Evolutionary conservation across 2,329 filamentous ascomycete genomes (phyloP), one percentile per base, ranked within the genome.

Genomic region (Lachnellula subtilissima): DNA sequence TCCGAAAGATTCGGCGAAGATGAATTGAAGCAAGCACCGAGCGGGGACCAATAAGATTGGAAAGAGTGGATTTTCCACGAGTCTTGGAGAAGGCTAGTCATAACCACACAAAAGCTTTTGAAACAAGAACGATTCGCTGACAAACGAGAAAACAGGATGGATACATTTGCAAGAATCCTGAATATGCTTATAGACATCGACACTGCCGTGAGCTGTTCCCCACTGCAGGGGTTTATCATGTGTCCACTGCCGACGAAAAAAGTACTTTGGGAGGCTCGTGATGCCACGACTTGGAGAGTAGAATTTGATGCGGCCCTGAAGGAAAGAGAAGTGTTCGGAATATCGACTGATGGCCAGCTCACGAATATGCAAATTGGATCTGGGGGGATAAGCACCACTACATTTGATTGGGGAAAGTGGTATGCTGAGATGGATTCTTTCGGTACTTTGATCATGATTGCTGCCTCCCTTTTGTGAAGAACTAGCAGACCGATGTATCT

Each of bases 51-150:
- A 17, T 23, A 45, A 17, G 17, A 37, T 25, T 53, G 50, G 50
- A 37, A 53, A 17, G 50, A 53, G n/a, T 53, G 50, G 50, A 46
- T 46, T 36, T 53, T 53, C 37, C 35, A 35, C 25, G 50, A 53
- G 22, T 47, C 50, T 14, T 23, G 50, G 35, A 45, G 40, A 36
- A 25, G 50, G 50, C 46, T 4, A 8, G 40, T 35, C 1, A 22
- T 19, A 3, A 19, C 40, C 40, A 7, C n/a, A 8, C 25, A 25
- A 25, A 8, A 1, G 25, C 25, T 25, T 1, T 25, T 2, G 25
- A n/a, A 12, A 7, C 7, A 50, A n/a, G 1, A 17, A 19, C 19
- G 15, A 9, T 11, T 19, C 7, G 14, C 15, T 45, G 17, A 17
- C 12, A 40, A 11, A 11, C 19, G 40, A 45, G 14, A 5, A 2